phyloP scores from a whole-genome alignment of 2,329 filamentous ascomycete species.

The Cercospora brassicicola region DNA sequence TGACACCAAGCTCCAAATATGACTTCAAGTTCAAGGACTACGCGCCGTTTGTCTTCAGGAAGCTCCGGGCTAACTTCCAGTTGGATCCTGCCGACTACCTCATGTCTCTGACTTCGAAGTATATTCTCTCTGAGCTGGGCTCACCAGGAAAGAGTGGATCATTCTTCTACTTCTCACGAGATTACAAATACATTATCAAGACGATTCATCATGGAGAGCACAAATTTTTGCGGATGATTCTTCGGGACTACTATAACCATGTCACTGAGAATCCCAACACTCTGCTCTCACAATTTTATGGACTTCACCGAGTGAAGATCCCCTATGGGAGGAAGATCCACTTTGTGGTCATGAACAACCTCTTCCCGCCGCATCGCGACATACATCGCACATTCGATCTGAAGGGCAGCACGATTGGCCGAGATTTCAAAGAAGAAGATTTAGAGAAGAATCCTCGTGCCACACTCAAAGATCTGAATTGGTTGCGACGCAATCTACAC shows the following conservation, averaged over 20 bases:
- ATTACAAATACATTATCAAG: constrained; percentile 99
- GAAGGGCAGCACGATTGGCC: constrained; percentile 92
- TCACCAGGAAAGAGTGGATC: constrained; percentile 97
- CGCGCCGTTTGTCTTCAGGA: constrained; percentile 98
- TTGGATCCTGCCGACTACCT: constrained; percentile 96
- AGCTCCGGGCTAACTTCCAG: constrained; percentile 80
- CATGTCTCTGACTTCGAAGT: constrained; percentile 97
- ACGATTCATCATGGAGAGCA: constrained; percentile 96
- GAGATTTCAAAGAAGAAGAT: constrained; percentile 86
- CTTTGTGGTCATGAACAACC: constrained; percentile 99
- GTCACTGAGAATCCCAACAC: constrained; percentile 94
- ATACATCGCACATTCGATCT: constrained; percentile 97
- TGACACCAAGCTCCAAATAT: constrained; percentile 97
- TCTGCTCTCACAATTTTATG: constrained; percentile 95
- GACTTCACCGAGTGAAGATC: constrained; percentile 95
- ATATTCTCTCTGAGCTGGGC: constrained; percentile 94
- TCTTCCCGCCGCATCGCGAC: constrained; percentile 94
- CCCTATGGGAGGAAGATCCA: constrained; percentile 98
- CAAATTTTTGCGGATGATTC: constrained; percentile 78
- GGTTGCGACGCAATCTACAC: constrained; percentile 80
- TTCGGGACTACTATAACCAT: constrained; percentile 91
- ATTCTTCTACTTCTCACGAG: constrained; percentile 98
- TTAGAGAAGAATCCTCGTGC: constrained; percentile 85
- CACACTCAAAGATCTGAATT: constrained; percentile 95
- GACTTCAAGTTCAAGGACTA: constrained; percentile 99